Conservation (phyloP, 2,329 filamentous ascomycete species). For the Clarireedia paspali region DNA sequence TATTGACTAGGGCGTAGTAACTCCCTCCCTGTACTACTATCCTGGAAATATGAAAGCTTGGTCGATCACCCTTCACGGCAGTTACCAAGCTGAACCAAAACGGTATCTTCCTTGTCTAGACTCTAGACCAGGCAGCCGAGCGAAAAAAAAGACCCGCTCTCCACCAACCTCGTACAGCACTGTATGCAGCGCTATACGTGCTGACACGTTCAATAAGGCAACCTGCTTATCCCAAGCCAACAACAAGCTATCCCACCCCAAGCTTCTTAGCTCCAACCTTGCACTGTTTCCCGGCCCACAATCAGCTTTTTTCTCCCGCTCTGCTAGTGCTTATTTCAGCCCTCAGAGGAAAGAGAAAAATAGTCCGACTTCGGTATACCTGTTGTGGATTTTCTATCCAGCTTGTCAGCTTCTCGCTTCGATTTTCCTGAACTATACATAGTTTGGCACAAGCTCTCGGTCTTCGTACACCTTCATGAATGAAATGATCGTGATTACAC, state of each 20-base stretch:
- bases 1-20: slow-evolving; percentile 7
- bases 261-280: slow-evolving; percentile 11
- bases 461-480: not conserved
- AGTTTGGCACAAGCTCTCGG: not conserved
- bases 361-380: slow-evolving; percentile 10
- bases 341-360: slow-evolving; percentile 16
- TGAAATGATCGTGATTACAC: not conserved
- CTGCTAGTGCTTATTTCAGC: slow-evolving; percentile 27
- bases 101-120: not conserved
- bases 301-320: not conserved
- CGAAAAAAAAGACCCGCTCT: slow-evolving; percentile 2
- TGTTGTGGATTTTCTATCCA: slow-evolving; percentile 4
- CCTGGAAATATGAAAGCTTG: slow-evolving; percentile 12
- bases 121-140: not conserved
- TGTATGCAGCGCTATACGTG: not conserved
- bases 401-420: slow-evolving; percentile 19
- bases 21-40: slow-evolving; percentile 11
- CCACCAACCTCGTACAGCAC: slow-evolving; percentile 3
- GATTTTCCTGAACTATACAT: slow-evolving; percentile 6
- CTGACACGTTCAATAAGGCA: slow-evolving; percentile 1
- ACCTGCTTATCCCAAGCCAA: slow-evolving; percentile 6
- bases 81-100: slow-evolving; percentile 14
- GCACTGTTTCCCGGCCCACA: not conserved
- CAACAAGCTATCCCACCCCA: slow-evolving; percentile 5
- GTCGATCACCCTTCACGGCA: slow-evolving; percentile 15